These are phyloP conservation scores for Canariomyces notabilis DNA, from an alignment of 2,329 filamentous ascomycete species.

Conservation along the genomic window DNA sequence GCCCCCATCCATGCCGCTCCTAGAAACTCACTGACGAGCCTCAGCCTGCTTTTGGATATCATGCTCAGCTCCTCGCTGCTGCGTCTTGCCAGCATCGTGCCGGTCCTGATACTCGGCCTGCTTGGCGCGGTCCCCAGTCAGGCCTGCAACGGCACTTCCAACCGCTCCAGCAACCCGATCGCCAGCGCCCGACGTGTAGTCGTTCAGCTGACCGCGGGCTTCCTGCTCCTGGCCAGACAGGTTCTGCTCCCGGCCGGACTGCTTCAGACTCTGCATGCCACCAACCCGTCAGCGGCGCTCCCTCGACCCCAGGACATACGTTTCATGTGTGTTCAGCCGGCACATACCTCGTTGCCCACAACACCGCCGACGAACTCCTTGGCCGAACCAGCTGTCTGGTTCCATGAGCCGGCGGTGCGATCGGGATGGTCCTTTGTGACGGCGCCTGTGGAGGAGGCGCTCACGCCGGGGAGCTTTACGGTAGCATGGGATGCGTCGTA, in stretches of 20 bases:
- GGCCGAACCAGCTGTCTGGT: conserved; percentile 81
- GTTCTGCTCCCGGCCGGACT: conserved; percentile 72
- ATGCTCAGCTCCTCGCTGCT: conserved; percentile 75
- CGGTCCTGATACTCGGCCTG: conserved; percentile 61
- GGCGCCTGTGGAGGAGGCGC: conserved; percentile 64
- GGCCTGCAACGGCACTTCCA: conserved; percentile 63
- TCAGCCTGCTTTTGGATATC: conserved; percentile 72
- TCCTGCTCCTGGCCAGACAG: conserved; percentile 74
- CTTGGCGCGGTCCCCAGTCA: conserved; percentile 65
- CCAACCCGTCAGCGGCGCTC: neutral
- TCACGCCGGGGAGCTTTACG: conserved; percentile 66
- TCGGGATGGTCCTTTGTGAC: conserved; percentile 67
- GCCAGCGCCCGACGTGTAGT: conserved; percentile 62
- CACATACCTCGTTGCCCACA: conserved; percentile 61
- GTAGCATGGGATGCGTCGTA: conserved; percentile 71
- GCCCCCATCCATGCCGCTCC: neutral
- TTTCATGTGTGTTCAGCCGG: neutral
- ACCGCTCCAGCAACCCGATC: conserved; percentile 67
- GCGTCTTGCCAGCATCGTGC: conserved; percentile 75
- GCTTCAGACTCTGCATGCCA: conserved; percentile 56
- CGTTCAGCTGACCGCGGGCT: conserved; percentile 73
- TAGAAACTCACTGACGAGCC: conserved; percentile 29
- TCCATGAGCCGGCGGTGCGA: conserved; percentile 69
- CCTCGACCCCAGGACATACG: no score
- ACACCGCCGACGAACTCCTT: conserved; percentile 78